phyloP scores from a whole-genome alignment of 2,329 filamentous ascomycete genomes.

The Phialemoniopsis sp. region DNA sequence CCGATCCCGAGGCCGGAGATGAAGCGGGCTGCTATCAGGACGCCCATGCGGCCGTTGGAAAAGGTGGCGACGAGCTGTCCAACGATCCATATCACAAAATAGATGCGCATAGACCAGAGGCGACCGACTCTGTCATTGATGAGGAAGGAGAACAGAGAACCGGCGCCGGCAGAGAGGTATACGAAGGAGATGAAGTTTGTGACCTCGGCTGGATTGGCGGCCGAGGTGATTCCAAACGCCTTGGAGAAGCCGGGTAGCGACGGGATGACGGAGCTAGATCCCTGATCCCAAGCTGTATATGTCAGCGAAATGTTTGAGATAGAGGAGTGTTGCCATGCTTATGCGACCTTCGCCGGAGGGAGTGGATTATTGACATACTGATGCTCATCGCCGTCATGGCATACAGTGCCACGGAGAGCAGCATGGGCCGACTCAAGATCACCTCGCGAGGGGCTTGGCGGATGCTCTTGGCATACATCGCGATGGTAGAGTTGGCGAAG shows the following conservation, averaged over 20 bases:
- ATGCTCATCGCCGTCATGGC: constrained; percentile 16
- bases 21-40: constrained; percentile 28
- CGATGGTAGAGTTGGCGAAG: not conserved
- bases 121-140: constrained; percentile 32
- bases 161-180: constrained; percentile 9
- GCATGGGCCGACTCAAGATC: constrained; percentile 9
- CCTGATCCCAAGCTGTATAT: constrained; percentile 10
- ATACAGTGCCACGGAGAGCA: constrained; percentile 12
- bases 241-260: constrained; percentile 9
- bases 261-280: constrained; percentile 6
- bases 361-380: too few relatives aligned
- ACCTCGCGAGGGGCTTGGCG: constrained; percentile 10
- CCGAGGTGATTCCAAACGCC: constrained; percentile 8
- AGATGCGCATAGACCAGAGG: constrained; percentile 31
- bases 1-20: constrained; percentile 32
- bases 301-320: too few relatives aligned
- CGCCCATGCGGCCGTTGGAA: constrained; percentile 15
- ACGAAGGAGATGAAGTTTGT: constrained; percentile 8
- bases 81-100: constrained; percentile 25
- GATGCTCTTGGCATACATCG: constrained; percentile 10
- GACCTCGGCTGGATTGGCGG: constrained; percentile 7
- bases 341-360: too few relatives aligned
- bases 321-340: too few relatives aligned
- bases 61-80: constrained; percentile 27
- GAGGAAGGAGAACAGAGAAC: constrained; percentile 26